Conservation (phyloP, 129 eudicot species). For the Gnaphalium uliginosum region DNA sequence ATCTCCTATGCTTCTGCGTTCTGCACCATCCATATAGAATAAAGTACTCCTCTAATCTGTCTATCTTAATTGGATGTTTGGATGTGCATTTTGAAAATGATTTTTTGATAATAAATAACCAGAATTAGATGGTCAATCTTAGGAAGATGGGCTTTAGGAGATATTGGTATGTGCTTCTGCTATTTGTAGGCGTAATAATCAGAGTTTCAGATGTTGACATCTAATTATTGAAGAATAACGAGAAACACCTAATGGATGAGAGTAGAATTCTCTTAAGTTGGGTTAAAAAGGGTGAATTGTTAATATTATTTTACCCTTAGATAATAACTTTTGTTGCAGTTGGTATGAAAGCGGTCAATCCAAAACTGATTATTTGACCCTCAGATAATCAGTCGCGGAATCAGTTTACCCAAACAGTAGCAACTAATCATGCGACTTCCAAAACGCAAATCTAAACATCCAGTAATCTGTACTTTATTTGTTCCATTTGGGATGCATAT, state of each 20-base stretch:
- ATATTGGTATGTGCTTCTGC: not conserved
- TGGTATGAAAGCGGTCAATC: not conserved
- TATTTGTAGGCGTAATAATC: not conserved
- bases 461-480: not conserved
- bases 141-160: not conserved
- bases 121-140: not conserved
- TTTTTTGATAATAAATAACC: constrained; percentile 4
- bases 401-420: not conserved
- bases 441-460: not conserved
- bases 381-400: not conserved
- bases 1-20: constrained; percentile 86
- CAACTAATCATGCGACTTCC: not conserved
- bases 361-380: not conserved
- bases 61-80: constrained; percentile 8
- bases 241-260: not conserved
- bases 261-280: not conserved
- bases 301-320: not conserved
- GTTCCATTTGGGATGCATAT: not conserved
- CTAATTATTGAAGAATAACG: not conserved
- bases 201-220: not conserved
- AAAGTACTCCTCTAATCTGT: constrained; percentile 55
- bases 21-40: constrained; percentile 79
- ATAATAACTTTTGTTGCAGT: not conserved
- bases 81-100: constrained; percentile 3
- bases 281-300: not conserved